A percentile compares a stretch with the other conserved stretches of the same genome.
phyloP scores from a whole-genome alignment of 352 stramenopile species.

The Pythium pyrilobum region DNA sequence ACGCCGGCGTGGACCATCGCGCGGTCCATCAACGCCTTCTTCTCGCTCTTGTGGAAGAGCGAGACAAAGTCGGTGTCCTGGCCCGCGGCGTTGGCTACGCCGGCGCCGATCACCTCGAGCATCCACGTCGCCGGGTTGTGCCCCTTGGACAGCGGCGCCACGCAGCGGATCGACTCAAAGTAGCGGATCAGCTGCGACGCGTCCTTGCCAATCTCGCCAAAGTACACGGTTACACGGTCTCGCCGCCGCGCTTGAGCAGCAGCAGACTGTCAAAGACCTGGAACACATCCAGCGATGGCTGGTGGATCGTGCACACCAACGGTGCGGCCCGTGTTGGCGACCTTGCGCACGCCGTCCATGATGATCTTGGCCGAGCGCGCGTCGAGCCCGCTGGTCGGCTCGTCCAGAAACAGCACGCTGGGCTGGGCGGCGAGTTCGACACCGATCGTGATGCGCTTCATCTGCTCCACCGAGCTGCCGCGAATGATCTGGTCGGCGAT shows the following conservation, averaged over 20 bases:
- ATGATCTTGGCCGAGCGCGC: constrained; percentile 66
- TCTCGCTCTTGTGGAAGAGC: constrained; percentile 9
- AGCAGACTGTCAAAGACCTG: constrained; percentile 17
- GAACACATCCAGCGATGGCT: constrained; percentile 21
- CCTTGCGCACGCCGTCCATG: constrained; percentile 73
- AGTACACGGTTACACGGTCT: constrained; percentile 20
- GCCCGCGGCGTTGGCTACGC: constrained; percentile 21
- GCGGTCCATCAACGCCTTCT: constrained; percentile 5
- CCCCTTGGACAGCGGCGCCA: constrained; percentile 22
- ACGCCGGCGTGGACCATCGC: constrained; percentile 7
- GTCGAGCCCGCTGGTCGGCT: constrained; percentile 79
- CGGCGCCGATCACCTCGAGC: constrained; percentile 38
- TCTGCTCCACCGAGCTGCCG: constrained; percentile 31
- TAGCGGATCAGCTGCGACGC: constrained; percentile 29
- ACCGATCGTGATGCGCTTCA: constrained; percentile 45
- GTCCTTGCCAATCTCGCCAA: constrained; percentile 14
- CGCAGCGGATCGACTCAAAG: constrained; percentile 39
- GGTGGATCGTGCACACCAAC: constrained; percentile 26
- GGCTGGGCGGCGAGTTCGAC: constrained; percentile 69
- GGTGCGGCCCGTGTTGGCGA: constrained; percentile 39
- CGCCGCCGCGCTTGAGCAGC: constrained; percentile 14
- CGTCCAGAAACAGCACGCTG: constrained; percentile 69
- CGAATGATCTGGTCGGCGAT: constrained; percentile 33
- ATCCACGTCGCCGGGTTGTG: constrained; percentile 53
- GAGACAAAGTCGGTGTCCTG: constrained; percentile 8